Conservation (phyloP, 169 alveolate genomes). For the Eimeria zaria region DNA sequence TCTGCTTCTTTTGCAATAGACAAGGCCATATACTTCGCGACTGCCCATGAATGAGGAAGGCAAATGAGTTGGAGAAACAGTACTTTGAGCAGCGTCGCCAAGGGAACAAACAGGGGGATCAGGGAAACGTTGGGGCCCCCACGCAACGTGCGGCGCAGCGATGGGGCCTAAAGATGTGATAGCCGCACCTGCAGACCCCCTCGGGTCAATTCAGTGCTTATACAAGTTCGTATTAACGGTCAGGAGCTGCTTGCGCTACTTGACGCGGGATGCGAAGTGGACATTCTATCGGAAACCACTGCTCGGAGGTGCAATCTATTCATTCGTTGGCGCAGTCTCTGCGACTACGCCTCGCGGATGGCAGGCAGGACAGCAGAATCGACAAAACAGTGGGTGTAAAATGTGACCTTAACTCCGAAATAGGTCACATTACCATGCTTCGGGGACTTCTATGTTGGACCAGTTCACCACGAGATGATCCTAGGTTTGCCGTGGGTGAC, state of each 20-base stretch:
- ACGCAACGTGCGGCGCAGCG: background rate
- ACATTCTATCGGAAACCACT: background rate
- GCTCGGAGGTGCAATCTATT: background rate
- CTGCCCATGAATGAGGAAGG: background rate
- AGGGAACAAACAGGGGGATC: background rate
- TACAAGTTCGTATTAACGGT: background rate
- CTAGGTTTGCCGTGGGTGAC: conserved; percentile 1
- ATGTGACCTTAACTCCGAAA: background rate
- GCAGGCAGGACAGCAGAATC: background rate
- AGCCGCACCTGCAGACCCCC: background rate
- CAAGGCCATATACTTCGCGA: background rate
- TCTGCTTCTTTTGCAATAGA: background rate
- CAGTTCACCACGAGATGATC: background rate
- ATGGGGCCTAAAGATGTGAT: background rate
- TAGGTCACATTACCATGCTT: background rate
- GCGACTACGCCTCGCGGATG: background rate
- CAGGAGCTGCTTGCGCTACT: background rate
- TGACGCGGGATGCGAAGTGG: background rate
- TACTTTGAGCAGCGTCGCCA: background rate
- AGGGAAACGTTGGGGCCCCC: background rate
- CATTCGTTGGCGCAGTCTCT: background rate
- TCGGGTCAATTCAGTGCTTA: background rate
- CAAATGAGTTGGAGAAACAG: background rate
- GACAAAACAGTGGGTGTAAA: background rate
- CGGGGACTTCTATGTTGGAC: background rate